Conservation (phyloP, 768 basidiomycete species). For the Rhodotorula taiwanensis region DNA sequence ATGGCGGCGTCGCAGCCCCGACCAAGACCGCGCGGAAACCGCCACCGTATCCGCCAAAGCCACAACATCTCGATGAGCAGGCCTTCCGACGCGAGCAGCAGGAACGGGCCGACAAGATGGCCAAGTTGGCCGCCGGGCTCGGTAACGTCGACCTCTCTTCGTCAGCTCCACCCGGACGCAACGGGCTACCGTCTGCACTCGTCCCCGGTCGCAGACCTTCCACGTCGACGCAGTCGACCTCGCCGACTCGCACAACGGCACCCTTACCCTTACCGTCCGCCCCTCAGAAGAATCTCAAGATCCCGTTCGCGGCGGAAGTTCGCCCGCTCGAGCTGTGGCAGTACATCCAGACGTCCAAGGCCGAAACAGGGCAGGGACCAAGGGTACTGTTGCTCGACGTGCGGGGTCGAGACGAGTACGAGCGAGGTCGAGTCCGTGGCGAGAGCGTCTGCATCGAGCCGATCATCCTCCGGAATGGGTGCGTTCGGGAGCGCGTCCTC, state of each 20-base stretch:
- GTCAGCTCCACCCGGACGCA: not conserved
- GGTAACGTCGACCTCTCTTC: not conserved
- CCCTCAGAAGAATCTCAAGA: conserved; percentile 1
- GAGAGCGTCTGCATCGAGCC: conserved; percentile 80
- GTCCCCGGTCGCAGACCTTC: not conserved
- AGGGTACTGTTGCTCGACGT: conserved; percentile 71
- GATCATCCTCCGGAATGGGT: conserved; percentile 64
- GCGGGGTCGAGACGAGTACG: conserved; percentile 68
- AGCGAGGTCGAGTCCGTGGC: conserved; percentile 60
- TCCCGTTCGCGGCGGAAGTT: conserved; percentile 25
- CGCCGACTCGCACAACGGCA: not conserved
- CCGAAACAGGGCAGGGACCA: conserved; percentile 20
- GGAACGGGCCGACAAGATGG: conserved; percentile 7
- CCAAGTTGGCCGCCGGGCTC: conserved; percentile 2
- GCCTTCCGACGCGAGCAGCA: conserved; percentile 15
- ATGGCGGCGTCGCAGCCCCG: no score
- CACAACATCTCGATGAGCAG: not conserved
- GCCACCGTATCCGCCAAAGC: conserved; percentile 17
- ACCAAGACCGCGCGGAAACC: not conserved
- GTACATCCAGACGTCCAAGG: conserved; percentile 43
- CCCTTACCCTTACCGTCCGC: conserved; percentile 1
- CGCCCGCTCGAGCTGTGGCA: conserved; percentile 10
- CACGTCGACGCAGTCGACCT: not conserved
- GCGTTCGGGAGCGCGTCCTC: no score
- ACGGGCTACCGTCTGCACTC: not conserved